Base-by-base conservation (phyloP, 805 yeast species). In the Nakazawaea ambrosiae region DNA sequence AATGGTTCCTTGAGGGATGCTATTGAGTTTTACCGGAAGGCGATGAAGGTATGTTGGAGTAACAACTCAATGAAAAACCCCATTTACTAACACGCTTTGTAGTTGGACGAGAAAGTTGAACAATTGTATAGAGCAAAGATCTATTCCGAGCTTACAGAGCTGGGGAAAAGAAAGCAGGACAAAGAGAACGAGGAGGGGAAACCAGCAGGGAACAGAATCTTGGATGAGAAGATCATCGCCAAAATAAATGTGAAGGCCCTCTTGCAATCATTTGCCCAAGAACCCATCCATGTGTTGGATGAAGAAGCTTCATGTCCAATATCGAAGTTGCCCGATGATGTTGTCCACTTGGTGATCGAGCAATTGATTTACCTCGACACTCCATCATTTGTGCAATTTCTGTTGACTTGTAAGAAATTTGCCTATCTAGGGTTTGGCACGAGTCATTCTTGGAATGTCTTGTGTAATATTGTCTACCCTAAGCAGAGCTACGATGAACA, bases 1-100 rank as follows among this genome's bases (percentile, higher is more conserved):
- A 71, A 66, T 34, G 96, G 96, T 0, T 64, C 75, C 43, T 68
- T 87, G 75, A 70, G 84, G n/a, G 95, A 87, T 49, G 96, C 96
- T 1, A 76, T 85, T 20, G 72, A 65, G 34, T 70, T 61, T 45
- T 88, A 88, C 57, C 64, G 94, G 44, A 66, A 69, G 44, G 95
- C 96, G 2, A 71, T 78, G 54, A 76, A 70, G 48, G 55, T 77
- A 39, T 60, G 70, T 40, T 2, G 15, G 11, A 4, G 12, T 18
- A 11, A 6, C 10, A 9, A 9, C 11, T 18, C 11, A 12, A 15
- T 12, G 20, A 22, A n/a, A 33, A 31, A 4, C 11, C 19, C 12
- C 7, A 16, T n/a, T 27, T 28, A 35, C 33, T 35, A 28, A 35
- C 38, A 29, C 15, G 11, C n/a, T 3, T 23, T 20, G 6, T 22